Base-by-base conservation (phyloP, 352 stramenopile genomes). In the Globisporangium spinosum region DNA sequence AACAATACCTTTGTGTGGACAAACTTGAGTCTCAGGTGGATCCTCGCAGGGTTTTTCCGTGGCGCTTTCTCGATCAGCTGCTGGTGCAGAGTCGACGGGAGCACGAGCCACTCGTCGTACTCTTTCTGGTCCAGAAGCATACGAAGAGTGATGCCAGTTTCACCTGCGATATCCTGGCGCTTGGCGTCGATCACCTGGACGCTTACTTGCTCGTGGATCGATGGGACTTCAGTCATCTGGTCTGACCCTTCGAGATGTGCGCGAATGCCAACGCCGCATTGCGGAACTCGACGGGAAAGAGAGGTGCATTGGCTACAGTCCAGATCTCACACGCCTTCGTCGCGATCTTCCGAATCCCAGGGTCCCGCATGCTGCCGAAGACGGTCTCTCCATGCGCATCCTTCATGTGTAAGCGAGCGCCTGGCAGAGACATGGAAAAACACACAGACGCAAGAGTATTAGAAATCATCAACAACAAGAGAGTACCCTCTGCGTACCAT, bases 71-170 rank as follows among this genome's bases (percentile, higher is more conserved):
- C 85, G 1, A 89, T 53, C 5, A 86, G 63, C 63, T 90, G 81
- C 64, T 93, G 85, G 0, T 76, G 71, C 17, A 93, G 64, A 29
- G 85, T 93, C 35, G 76, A 81, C 38, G 76, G 81, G 43, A 93
- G 61, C 0, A 80, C 54, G 47, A 83, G 64, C 82, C 85, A 90
- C n/a, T 81, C 68, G 12, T 78, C 71, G 67, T 89, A 78, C 5
- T 85, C 66, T 51, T 84, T 85, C 62, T 93, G 85, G 54, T 90
- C 78, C 58, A 91, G 57, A 0, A 90, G 74, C 22, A 70, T 70
- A 2, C 81, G 81, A 17, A 93, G 75, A 15, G 73, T 40, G 6
- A 90, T 72, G 4, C 56, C 63, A 12, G 77, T 54, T 70, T 90
- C 82, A 12, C 85, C 82, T 20, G 76, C 79, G 22, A 88, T 22